phyloP scores from a whole-genome alignment of 192 early-diverging fungal species.

The Linderina pennispora region DNA sequence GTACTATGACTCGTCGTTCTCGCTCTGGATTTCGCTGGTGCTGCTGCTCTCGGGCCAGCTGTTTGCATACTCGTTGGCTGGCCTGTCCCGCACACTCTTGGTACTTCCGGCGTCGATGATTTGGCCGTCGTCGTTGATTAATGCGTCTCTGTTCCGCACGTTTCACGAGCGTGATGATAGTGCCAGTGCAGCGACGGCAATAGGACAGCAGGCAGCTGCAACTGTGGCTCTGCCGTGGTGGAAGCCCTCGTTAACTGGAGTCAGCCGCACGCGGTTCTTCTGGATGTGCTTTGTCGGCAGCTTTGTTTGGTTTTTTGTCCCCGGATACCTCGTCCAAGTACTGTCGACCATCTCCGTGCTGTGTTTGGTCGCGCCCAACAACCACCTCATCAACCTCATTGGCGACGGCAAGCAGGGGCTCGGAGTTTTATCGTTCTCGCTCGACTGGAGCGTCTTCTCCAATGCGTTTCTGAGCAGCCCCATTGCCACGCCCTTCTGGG shows the following conservation, averaged over 20 bases:
- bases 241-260: background rate
- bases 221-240: too few relatives aligned
- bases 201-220: too few relatives aligned
- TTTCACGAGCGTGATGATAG: slow-evolving; percentile 53
- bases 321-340: slow-evolving; percentile 60
- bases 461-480: slow-evolving; percentile 55
- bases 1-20: slow-evolving; percentile 63
- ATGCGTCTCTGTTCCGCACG: slow-evolving; percentile 70
- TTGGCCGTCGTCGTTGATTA: slow-evolving; percentile 79
- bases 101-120: slow-evolving; percentile 81
- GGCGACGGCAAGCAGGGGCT: slow-evolving; percentile 56
- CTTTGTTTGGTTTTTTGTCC: slow-evolving; percentile 57
- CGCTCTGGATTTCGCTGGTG: slow-evolving; percentile 54
- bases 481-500: slow-evolving; percentile 72
- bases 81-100: slow-evolving; percentile 66
- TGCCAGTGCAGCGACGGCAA: background rate
- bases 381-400: slow-evolving; percentile 36
- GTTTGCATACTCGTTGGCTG: slow-evolving; percentile 64
- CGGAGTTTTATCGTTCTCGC: slow-evolving; percentile 60
- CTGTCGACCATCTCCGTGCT: slow-evolving; percentile 60
- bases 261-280: slow-evolving; percentile 50
- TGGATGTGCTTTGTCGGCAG: slow-evolving; percentile 44
- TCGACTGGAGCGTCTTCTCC: slow-evolving; percentile 71
- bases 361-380: slow-evolving; percentile 50
- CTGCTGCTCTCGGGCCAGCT: slow-evolving; percentile 65